A percentile compares a stretch with the other conserved stretches of the same genome.
Conservation (phyloP, 2,329 filamentous ascomycete genomes). For the Colletotrichum sp. region DNA sequence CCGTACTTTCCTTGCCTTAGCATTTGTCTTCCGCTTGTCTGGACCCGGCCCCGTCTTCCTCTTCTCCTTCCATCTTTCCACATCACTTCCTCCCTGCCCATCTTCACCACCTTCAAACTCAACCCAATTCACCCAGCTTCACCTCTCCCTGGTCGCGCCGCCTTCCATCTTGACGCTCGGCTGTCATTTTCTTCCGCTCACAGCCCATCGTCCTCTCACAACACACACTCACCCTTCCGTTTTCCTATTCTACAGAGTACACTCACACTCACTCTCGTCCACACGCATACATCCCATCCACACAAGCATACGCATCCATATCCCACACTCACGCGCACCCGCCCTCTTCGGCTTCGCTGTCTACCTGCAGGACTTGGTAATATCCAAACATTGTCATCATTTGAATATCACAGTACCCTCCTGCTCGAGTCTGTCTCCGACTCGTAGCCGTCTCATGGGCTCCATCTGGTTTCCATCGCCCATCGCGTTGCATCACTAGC, state of each 20-base stretch:
- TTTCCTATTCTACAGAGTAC: not conserved
- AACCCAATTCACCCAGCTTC: constrained; percentile 3
- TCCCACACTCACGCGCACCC: not conserved
- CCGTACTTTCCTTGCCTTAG: constrained; percentile 10
- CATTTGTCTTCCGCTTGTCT: constrained; percentile 23
- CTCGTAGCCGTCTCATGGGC: constrained; percentile 13
- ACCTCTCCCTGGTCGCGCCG: constrained; percentile 14
- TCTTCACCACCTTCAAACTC: constrained; percentile 23
- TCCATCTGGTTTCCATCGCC: not conserved
- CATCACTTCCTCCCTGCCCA: constrained; percentile 22
- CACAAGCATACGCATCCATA: constrained; percentile 3
- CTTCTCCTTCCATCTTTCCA: constrained; percentile 22
- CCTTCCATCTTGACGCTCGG: constrained; percentile 2
- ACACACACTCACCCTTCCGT: not conserved
- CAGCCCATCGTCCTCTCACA: not conserved
- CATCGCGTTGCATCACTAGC: not conserved
- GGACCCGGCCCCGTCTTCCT: constrained; percentile 14
- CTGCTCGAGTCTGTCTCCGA: not conserved
- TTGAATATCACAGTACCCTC: not conserved
- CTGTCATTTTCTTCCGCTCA: constrained; percentile 1
- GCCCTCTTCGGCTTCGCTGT: not conserved
- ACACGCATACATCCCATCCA: not conserved
- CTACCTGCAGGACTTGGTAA: not conserved
- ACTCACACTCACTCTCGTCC: not conserved
- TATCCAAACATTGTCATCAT: not conserved